Evolutionary conservation across 2,329 filamentous ascomycete genomes (phyloP).

Genomic region (Penicillium sp.): DNA sequence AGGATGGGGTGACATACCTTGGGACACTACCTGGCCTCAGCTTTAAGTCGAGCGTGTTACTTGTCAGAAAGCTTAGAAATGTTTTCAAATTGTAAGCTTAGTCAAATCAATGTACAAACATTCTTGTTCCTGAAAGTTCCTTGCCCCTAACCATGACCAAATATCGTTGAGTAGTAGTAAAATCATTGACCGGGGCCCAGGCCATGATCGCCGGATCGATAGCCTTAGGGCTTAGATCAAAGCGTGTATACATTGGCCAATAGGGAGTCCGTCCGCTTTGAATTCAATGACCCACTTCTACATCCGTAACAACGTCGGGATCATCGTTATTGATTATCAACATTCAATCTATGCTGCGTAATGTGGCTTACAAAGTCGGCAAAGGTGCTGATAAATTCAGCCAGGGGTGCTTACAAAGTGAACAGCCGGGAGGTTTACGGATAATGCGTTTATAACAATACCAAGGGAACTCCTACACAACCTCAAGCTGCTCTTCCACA

Average conservation of each 20-base stretch:
- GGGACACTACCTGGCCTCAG: background rate
- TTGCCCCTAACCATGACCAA: background rate
- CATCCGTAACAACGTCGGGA: background rate
- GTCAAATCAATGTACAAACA: background rate
- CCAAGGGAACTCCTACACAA: background rate
- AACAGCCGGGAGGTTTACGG: slow-evolving; percentile 2
- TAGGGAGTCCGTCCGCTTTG: background rate
- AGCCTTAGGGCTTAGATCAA: background rate
- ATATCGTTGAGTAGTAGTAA: background rate
- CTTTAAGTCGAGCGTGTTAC: background rate
- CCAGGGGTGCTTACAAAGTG: background rate
- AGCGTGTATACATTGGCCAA: background rate
- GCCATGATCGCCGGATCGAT: background rate
- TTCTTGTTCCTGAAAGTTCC: background rate
- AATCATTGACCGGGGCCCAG: background rate
- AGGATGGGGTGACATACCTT: background rate
- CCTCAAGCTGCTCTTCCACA: background rate
- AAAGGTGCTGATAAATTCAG: background rate
- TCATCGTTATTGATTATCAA: background rate
- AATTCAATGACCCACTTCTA: background rate
- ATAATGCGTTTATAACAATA: background rate
- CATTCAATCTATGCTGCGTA: background rate
- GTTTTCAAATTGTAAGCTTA: background rate
- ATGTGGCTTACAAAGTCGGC: background rate
- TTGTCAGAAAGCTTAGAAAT: background rate